Base-by-base conservation (phyloP, 1,284 basidiomycete species). In the Cryptococcus sp. region DNA sequence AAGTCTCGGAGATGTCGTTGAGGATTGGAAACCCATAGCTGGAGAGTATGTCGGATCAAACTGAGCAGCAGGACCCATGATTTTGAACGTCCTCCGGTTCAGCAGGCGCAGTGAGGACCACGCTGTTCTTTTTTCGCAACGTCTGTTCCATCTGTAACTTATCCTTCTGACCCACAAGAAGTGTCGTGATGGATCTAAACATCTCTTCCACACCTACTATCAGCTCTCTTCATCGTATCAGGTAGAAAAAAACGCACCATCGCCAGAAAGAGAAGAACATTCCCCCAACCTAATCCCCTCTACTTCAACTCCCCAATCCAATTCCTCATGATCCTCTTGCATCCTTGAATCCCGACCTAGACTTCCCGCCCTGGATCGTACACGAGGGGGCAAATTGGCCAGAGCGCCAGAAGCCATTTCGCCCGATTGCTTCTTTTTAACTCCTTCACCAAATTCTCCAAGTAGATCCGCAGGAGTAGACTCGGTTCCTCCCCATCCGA, bases 211-310 rank as follows among this genome's bases (percentile, higher is more conserved):
- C 67, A 31, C 72, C 72, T 73, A 43, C 16, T 43, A 43, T 43
- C 19, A 43, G 21, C 23, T 21, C 16, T 7, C 13, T 9, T 43
- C 41, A 43, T 43, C 23, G 41, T 10, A 21, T 10, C 7, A 21
- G 10, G 10, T 5, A 40, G 7, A 22, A 44, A 21, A 48, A 7
- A 40, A 58, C 66, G 56, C 54, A 71, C 72, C 72, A 41, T 71
- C 61, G n/a, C 70, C 70, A 9, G 66, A 67, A 14, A 69, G 49
- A 19, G 70, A 62, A 45, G 62, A 66, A 52, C 68, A 69, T 50
- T 75, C 73, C 25, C 73, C 72, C 7, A 75, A 47, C 21, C 67
- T 49, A 3, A 75, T 63, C 18, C 65, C 64, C 41, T 71, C 69
- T 28, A 73, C 62, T 2, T 68, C 64, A 18, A 63, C 50, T n/a